Conservation (phyloP, 139 green algal genomes). For the Zygnema circumcarinatum region DNA sequence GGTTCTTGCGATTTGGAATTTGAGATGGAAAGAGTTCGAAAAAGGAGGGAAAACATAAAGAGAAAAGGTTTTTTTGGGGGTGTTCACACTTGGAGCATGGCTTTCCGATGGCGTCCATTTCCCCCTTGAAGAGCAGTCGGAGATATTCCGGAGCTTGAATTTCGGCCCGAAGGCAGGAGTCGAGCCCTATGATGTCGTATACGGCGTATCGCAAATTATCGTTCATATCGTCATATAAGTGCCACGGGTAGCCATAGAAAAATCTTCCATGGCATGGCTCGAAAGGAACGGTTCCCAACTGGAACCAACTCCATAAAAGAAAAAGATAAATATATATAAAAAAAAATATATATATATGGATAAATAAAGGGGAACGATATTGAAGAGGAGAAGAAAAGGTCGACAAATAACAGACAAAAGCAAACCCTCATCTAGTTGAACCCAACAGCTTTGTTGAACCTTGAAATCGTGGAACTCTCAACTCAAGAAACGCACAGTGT, state of each 20-base stretch:
- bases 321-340: not conserved
- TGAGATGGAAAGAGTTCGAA: not conserved
- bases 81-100: conserved; percentile 31
- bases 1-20: no score
- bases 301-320: no score
- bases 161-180: conserved; percentile 53
- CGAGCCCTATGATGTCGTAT: conserved; percentile 57
- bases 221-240: conserved; percentile 47
- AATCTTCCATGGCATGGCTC: conserved; percentile 50
- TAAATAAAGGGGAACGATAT: not conserved
- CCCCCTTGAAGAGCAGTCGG: not conserved
- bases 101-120: conserved; percentile 25
- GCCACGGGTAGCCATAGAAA: conserved; percentile 50
- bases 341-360: not conserved
- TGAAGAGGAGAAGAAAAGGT: not conserved
- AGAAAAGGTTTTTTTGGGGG: no score
- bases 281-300: conserved; percentile 23
- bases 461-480: no score
- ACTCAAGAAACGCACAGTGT: no score
- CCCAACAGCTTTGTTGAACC: no score
- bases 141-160: conserved; percentile 51
- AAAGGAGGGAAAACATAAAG: not conserved
- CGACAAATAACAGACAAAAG: not conserved
- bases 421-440: conserved; percentile 4
- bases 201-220: conserved; percentile 51